Conservation (phyloP, 768 basidiomycete species). For the Podaxis carcinomalis region DNA sequence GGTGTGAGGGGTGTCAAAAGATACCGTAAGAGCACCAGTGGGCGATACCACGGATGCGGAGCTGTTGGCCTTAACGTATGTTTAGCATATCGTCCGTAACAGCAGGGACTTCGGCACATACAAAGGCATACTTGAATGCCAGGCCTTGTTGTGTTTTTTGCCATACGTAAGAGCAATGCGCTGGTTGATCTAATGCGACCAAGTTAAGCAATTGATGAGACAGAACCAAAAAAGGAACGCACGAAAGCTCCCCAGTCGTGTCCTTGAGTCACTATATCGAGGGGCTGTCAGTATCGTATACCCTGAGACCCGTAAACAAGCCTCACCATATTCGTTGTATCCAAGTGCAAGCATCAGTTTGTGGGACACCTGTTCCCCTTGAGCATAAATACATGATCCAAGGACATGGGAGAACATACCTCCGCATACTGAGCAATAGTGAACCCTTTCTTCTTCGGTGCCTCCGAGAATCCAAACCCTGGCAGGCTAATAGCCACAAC, state of each 20-base stretch:
- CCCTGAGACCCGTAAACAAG: not conserved
- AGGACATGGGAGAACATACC: constrained; percentile 22
- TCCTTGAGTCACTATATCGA: constrained; percentile 24
- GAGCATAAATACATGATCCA: not conserved
- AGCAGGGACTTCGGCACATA: constrained; percentile 19
- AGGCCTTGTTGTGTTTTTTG: constrained; percentile 40
- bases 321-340: constrained; percentile 41
- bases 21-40: constrained; percentile 22
- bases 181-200: constrained; percentile 20
- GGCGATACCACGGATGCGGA: constrained; percentile 20
- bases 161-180: constrained; percentile 27
- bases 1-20: constrained; percentile 24
- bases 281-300: not conserved
- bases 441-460: constrained; percentile 48
- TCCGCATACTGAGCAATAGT: constrained; percentile 45
- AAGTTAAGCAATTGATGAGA: no score
- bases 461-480: constrained; percentile 59
- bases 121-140: constrained; percentile 40
- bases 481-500: constrained; percentile 61
- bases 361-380: constrained; percentile 30
- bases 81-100: not conserved
- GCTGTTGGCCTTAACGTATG: constrained; percentile 11
- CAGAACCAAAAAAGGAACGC: not conserved
- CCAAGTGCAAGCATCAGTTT: constrained; percentile 47
- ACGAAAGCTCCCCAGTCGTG: constrained; percentile 21